These are phyloP conservation scores for Polyporus tsugae DNA, from an alignment of 1,284 basidiomycete species.

Conservation along the genomic window DNA sequence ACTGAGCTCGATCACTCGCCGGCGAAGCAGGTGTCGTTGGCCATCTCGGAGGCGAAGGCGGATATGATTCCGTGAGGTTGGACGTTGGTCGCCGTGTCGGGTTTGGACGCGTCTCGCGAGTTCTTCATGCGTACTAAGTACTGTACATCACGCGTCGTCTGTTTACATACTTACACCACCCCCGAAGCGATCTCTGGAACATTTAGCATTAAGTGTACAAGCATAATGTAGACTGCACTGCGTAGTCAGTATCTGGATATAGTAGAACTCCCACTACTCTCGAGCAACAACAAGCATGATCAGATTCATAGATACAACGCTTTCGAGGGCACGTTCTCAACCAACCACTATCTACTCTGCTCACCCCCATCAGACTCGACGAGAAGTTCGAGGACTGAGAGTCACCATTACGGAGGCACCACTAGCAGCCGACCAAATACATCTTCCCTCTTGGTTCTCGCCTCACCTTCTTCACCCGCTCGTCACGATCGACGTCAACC, in stretches of 20 bases:
- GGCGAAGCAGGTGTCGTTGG: slow-evolving; percentile 18
- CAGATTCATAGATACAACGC: no score
- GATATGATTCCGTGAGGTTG: slow-evolving; percentile 16
- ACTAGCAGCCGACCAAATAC: background rate
- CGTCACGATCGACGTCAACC: background rate
- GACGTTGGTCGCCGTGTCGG: background rate
- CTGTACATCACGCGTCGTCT: background rate
- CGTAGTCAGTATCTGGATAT: no score
- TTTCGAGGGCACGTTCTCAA: no score
- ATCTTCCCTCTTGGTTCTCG: background rate
- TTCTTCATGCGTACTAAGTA: background rate
- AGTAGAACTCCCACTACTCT: no score
- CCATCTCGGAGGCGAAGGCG: slow-evolving; percentile 18
- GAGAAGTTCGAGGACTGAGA: background rate
- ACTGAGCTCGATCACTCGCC: slow-evolving; percentile 7
- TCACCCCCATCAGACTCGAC: background rate
- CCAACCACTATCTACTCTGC: no score
- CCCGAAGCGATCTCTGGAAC: no score
- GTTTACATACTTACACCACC: background rate
- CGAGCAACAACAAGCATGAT: no score
- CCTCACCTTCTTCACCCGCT: background rate
- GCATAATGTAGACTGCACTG: no score
- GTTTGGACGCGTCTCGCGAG: background rate
- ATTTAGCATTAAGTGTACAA: no score
- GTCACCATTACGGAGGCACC: background rate